Evolutionary conservation across 140 eudicot genomes (phyloP).

Genomic region (Stevia rebaudiana): DNA sequence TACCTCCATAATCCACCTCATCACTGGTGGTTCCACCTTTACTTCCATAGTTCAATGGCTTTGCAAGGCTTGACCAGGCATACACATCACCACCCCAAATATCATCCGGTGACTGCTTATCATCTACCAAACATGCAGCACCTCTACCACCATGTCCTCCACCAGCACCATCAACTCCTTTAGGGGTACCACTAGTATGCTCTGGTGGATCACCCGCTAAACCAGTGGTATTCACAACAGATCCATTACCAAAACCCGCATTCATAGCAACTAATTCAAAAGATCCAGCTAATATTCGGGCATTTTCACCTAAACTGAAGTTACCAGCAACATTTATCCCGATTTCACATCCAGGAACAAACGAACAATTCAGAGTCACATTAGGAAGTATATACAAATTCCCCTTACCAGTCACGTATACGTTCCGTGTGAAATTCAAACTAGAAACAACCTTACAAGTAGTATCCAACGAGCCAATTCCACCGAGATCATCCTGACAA

Average conservation of each 20-base stretch:
- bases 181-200: constrained; percentile 91
- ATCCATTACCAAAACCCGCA: constrained; percentile 48
- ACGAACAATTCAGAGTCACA: constrained; percentile 50
- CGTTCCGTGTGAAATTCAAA: constrained; percentile 48
- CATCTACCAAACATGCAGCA: constrained; percentile 71
- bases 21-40: constrained; percentile 80
- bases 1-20: constrained; percentile 85
- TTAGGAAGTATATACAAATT: constrained; percentile 64
- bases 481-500: constrained; percentile 68
- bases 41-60: constrained; percentile 82
- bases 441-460: constrained; percentile 66
- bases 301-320: constrained; percentile 65
- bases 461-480: constrained; percentile 78
- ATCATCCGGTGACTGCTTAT: constrained; percentile 63
- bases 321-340: constrained; percentile 61
- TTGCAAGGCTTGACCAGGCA: constrained; percentile 53
- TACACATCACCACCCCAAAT: constrained; percentile 97
- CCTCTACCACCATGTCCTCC: constrained; percentile 96
- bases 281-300: constrained; percentile 43
- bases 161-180: constrained; percentile 73
- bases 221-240: constrained; percentile 63
- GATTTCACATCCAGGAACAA: constrained; percentile 53
- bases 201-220: constrained; percentile 77
- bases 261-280: constrained; percentile 51
- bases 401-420: constrained; percentile 83